Evolutionary conservation across 176 grass and related monocot genomes (phyloP).

Genomic region (Phoenix dactylifera): DNA sequence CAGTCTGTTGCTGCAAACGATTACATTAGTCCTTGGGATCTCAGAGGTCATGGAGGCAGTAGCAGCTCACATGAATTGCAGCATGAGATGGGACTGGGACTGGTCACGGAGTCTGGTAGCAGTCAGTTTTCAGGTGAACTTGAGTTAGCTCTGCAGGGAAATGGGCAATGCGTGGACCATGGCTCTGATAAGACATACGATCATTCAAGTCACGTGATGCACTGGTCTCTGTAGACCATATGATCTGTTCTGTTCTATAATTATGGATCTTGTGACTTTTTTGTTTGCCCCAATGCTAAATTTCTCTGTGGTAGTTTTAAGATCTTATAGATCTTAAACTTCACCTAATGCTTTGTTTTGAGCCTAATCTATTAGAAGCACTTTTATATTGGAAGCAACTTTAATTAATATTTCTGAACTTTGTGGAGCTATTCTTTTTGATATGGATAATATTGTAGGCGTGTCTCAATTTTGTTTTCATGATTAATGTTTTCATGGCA

Average conservation of each 20-base stretch:
- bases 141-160: conserved; percentile 33
- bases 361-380: too few relatives aligned
- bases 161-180: conserved; percentile 15
- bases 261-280: too few relatives aligned
- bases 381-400: too few relatives aligned
- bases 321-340: too few relatives aligned
- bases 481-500: conserved; percentile 8
- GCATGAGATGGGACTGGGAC: not conserved
- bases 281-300: too few relatives aligned
- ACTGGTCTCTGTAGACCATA: conserved; percentile 25
- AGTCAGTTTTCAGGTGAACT: conserved; percentile 16
- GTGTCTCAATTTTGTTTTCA: too few relatives aligned
- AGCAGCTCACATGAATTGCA: conserved; percentile 1
- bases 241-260: not conserved
- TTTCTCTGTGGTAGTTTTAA: too few relatives aligned
- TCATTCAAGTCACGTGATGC: conserved; percentile 15
- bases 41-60: conserved; percentile 17
- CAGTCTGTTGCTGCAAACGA: not conserved
- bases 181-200: conserved; percentile 8
- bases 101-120: too few relatives aligned
- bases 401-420: too few relatives aligned
- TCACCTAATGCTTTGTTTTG: too few relatives aligned
- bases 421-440: too few relatives aligned
- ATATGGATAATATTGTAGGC: too few relatives aligned
- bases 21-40: conserved; percentile 17